phyloP scores from a whole-genome alignment of 805 yeast species.

The Millerozyma acaciae region DNA sequence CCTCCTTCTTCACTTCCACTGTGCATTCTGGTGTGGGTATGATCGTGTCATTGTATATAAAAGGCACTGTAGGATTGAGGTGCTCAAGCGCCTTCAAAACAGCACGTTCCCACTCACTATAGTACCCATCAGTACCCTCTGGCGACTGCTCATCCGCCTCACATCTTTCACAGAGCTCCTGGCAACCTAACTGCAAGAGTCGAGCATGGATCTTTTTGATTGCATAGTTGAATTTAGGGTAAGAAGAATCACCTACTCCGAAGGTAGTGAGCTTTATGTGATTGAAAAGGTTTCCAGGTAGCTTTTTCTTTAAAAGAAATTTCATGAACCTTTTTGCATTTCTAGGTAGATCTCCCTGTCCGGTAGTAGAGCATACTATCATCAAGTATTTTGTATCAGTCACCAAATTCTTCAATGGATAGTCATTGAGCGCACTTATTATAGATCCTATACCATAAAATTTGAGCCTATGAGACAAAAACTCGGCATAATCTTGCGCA shows the following conservation, averaged over 20 bases:
- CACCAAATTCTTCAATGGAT: conserved; percentile 51
- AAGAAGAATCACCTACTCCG: conserved; percentile 93
- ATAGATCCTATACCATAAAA: conserved; percentile 48
- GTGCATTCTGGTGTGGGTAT: conserved; percentile 26
- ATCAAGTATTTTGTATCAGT: conserved; percentile 45
- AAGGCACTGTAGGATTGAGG: conserved; percentile 18
- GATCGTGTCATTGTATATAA: conserved; percentile 18
- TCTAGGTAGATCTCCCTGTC: conserved; percentile 90
- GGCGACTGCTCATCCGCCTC: conserved; percentile 87
- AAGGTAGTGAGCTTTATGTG: conserved; percentile 67
- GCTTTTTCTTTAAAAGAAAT: conserved; percentile 61
- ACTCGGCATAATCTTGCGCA: conserved; percentile 76
- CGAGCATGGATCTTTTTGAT: conserved; percentile 77
- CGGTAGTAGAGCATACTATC: conserved; percentile 81
- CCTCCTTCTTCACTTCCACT: conserved; percentile 8
- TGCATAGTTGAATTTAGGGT: conserved; percentile 87
- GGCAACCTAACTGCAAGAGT: conserved; percentile 76
- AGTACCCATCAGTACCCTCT: conserved; percentile 76
- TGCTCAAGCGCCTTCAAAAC: conserved; percentile 31
- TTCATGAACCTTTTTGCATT: conserved; percentile 74
- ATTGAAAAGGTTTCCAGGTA: conserved; percentile 55
- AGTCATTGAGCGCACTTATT: conserved; percentile 56
- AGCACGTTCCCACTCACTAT: conserved; percentile 64
- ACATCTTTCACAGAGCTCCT: conserved; percentile 64
- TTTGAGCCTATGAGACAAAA: conserved; percentile 52